A percentile compares a stretch with the other conserved stretches of the same genome.
phyloP scores from a whole-genome alignment of 176 grass and related monocot genomes.

The Avena eriantha region DNA sequence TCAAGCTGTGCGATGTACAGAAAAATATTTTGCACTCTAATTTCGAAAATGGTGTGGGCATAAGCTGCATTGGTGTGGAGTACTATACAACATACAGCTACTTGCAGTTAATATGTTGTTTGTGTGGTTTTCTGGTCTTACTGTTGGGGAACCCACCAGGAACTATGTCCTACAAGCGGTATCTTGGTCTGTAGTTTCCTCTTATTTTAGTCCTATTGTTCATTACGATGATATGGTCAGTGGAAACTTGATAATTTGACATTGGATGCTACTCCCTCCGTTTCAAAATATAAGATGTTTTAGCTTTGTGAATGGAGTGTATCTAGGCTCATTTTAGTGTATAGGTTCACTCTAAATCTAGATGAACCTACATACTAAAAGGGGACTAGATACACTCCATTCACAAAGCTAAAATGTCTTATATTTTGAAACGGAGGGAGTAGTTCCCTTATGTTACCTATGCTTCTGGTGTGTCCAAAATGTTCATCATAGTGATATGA shows the following conservation, averaged over 20 bases:
- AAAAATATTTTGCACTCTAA: neutral
- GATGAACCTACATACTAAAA: too few species aligned
- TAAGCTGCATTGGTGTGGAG: neutral
- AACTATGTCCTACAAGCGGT: neutral
- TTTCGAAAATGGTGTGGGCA: neutral
- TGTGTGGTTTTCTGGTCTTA: neutral
- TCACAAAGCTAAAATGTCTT: too few species aligned
- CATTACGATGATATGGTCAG: neutral
- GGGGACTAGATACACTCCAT: too few species aligned
- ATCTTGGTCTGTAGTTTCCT: neutral
- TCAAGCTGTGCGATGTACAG: neutral
- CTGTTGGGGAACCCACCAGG: neutral
- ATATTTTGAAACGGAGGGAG: too few species aligned
- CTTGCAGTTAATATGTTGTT: neutral
- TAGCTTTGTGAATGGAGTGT: too few species aligned
- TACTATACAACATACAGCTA: neutral
- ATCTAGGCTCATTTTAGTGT: too few species aligned
- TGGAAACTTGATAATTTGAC: neutral
- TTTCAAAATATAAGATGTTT: too few species aligned
- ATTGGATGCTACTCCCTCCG: too few species aligned
- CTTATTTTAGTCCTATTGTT: neutral
- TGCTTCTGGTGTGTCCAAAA: neutral
- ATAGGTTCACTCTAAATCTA: too few species aligned
- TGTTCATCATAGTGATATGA: neutral
- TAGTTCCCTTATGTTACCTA: too few species aligned